These are phyloP conservation scores for Trichoderma afroharzianum DNA, from an alignment of 2,329 filamentous ascomycete species.

Conservation along the genomic window DNA sequence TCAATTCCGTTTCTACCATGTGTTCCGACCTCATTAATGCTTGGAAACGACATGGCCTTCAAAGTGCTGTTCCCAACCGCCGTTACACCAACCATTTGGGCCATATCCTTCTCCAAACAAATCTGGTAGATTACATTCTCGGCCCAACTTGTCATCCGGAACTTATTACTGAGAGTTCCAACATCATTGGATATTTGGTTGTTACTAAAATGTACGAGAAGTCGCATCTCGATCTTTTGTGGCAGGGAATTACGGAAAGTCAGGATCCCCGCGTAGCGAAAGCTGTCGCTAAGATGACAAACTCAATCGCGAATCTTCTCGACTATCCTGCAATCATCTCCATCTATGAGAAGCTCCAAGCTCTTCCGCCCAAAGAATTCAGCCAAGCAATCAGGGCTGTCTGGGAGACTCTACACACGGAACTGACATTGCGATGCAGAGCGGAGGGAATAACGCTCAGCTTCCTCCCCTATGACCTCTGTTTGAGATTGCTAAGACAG, in stretches of 20 bases:
- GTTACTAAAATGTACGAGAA: slow-evolving; percentile 71
- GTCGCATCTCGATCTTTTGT: slow-evolving; percentile 73
- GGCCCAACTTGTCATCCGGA: slow-evolving; percentile 90
- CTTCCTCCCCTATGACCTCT: slow-evolving; percentile 48
- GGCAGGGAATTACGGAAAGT: slow-evolving; percentile 75
- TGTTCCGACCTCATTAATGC: slow-evolving; percentile 64
- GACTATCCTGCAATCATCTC: slow-evolving; percentile 54
- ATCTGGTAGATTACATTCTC: slow-evolving; percentile 80
- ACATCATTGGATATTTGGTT: slow-evolving; percentile 82
- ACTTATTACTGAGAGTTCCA: slow-evolving; percentile 74
- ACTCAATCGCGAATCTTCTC: slow-evolving; percentile 46
- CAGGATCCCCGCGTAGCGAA: slow-evolving; percentile 83
- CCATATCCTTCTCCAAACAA: slow-evolving; percentile 63
- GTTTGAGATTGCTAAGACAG: slow-evolving; percentile 67
- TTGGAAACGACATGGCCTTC: slow-evolving; percentile 57
- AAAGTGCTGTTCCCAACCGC: slow-evolving; percentile 35
- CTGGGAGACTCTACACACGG: slow-evolving; percentile 54
- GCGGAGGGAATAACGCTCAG: slow-evolving; percentile 33
- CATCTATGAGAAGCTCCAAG: slow-evolving; percentile 66
- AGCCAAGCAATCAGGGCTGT: slow-evolving; percentile 59
- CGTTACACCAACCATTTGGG: slow-evolving; percentile 65
- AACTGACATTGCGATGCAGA: slow-evolving; percentile 43
- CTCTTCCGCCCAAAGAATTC: slow-evolving; percentile 60
- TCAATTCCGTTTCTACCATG: slow-evolving; percentile 73
- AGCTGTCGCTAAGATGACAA: slow-evolving; percentile 67